These are phyloP conservation scores for Suillus fuscotomentosus DNA, from an alignment of 768 basidiomycete species.

Conservation along the genomic window DNA sequence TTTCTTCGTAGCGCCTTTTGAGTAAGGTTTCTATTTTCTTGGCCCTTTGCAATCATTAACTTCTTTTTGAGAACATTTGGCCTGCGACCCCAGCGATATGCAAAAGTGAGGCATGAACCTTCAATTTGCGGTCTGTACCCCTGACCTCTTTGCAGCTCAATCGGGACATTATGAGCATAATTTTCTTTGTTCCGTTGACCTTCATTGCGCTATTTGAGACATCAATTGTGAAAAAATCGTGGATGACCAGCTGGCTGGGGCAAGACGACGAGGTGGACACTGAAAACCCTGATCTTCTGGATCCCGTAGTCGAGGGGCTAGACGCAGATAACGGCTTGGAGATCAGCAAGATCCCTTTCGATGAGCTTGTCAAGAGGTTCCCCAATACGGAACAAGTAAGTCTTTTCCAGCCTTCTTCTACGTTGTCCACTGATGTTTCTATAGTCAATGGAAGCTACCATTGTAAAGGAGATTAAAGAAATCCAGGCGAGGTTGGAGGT, in stretches of 20 bases:
- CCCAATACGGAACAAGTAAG: slow-evolving; percentile 72
- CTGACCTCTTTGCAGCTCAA: slow-evolving; percentile 53
- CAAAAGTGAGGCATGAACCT: slow-evolving; percentile 39
- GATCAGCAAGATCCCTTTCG: slow-evolving; percentile 72
- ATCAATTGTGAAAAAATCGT: slow-evolving; percentile 53
- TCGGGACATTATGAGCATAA: slow-evolving; percentile 65
- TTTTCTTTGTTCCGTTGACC: slow-evolving; percentile 83
- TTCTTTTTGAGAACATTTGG: slow-evolving; percentile 37
- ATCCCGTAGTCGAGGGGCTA: slow-evolving; percentile 61
- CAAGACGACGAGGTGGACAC: slow-evolving; percentile 57
- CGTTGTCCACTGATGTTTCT: slow-evolving; percentile 5
- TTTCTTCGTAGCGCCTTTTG: slow-evolving; percentile 78
- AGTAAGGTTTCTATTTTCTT: slow-evolving; percentile 49
- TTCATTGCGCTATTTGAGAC: slow-evolving; percentile 74
- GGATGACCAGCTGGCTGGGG: slow-evolving; percentile 69
- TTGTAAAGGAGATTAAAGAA: slow-evolving; percentile 61
- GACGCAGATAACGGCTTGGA: slow-evolving; percentile 52
- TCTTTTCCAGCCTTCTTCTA: slow-evolving; percentile 11
- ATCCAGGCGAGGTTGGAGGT: slow-evolving; percentile 45
- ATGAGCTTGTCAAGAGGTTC: slow-evolving; percentile 66
- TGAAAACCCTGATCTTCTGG: slow-evolving; percentile 49
- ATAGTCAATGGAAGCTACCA: slow-evolving; percentile 69
- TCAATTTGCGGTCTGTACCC: neutral
- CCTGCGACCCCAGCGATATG: slow-evolving; percentile 55
- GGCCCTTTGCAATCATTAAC: slow-evolving; percentile 5